Base-by-base conservation (phyloP, 148 eudicot species). In the Linanthus parryae region DNA sequence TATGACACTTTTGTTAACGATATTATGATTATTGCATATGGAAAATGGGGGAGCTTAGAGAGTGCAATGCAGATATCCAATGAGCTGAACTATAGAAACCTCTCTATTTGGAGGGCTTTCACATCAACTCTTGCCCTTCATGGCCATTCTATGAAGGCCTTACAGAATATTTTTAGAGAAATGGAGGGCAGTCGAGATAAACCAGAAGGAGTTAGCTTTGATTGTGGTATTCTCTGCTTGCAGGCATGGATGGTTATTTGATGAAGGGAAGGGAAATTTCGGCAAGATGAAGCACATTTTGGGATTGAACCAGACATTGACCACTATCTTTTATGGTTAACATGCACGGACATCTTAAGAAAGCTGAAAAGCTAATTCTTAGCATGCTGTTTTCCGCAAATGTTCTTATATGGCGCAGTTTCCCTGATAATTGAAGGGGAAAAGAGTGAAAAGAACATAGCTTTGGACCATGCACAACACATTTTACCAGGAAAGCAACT, bases 271-370 rank as follows among this genome's bases (percentile, higher is more conserved):
- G 67, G 77, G 74, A 19, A 35, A 81, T 42, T 88, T 78, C 71
- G 27, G 53, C 24, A 57, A 49, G 38, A 84, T 84, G 89, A 70
- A 55, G 34, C 21, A 5, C 52, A 26, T 46, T 88, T 65, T 34
- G 71, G 69, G 44, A 47, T 81, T 50, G 79, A 84, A 63, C 86
- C 86, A 47, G 67, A 63, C 26, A 72, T 76, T 69, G 89, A 81
- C 66, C 96, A 88, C 62, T 88, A 84, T 76, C 68, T 40, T 53
- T 75, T 36, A 59, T 71, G 11, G 82, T 88, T 53, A 84, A 88
- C 58, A 56, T 88, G 59, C 39, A 75, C 66, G 89, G 86, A 21
- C 60, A 70, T 71, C 54, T 84, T n/a, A 81, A 68, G 55, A 84
- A 81, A 64, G 84, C 96, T 18, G 78, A 88, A 53, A 47, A 62